Conservation (phyloP, 768 basidiomycete species). For the Hericium alpestre region DNA sequence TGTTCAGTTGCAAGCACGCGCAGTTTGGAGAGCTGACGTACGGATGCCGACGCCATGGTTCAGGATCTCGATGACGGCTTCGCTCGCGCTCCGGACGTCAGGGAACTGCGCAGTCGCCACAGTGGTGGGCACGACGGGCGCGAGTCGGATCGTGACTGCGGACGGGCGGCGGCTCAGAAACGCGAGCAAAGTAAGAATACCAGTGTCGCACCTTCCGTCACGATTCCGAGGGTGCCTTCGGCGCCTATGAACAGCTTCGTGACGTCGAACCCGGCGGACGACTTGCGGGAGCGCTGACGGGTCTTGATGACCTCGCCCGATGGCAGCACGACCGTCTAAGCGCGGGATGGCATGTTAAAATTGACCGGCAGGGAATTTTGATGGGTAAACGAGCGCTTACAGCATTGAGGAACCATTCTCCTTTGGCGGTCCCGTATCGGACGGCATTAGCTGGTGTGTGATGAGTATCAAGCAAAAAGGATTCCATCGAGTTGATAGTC, state of each 20-base stretch:
- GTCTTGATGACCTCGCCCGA: constrained; percentile 89
- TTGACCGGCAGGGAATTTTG: not conserved
- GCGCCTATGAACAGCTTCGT: constrained; percentile 86
- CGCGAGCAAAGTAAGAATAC: not conserved
- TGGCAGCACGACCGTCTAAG: constrained; percentile 79
- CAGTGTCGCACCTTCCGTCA: constrained; percentile 58
- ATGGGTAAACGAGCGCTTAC: constrained; percentile 28
- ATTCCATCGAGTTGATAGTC: not conserved
- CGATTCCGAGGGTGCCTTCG: constrained; percentile 72
- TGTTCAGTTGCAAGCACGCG: not conserved
- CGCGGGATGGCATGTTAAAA: too few species aligned
- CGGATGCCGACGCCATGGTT: constrained; percentile 69
- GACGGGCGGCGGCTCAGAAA: not conserved
- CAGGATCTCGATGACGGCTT: constrained; percentile 63
- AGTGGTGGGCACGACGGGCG: constrained; percentile 72
- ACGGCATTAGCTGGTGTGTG: constrained; percentile 55
- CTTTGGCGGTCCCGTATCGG: constrained; percentile 81
- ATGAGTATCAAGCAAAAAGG: not conserved
- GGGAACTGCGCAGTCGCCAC: constrained; percentile 81
- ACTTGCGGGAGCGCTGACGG: constrained; percentile 66
- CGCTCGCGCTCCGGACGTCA: constrained; percentile 59
- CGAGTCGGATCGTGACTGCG: constrained; percentile 67
- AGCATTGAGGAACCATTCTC: constrained; percentile 82
- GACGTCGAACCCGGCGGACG: constrained; percentile 76
- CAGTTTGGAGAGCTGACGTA: constrained; percentile 23